Evolutionary conservation across 306 rosid species (phyloP), one percentile per base, ranked within the genome.

Genomic region (Pyrus betulifolia): DNA sequence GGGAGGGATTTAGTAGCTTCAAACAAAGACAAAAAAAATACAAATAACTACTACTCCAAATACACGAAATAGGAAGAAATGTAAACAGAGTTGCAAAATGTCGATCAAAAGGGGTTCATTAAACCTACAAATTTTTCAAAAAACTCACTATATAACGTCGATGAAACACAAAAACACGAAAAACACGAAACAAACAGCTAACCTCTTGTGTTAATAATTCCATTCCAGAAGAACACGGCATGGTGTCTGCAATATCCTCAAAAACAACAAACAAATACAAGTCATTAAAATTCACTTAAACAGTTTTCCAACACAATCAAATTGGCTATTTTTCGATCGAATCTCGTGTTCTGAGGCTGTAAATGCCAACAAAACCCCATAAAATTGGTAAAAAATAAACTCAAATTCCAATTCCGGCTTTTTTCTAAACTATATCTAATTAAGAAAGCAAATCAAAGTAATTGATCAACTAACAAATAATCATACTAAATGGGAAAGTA

Each of bases 191-290:
- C 10, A 42, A 71, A 18, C 68, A 64, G 69, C 85, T 78, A 83
- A 95, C 97, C 99, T 92, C 92, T 85, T 95, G 91, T n/a, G 93
- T 70, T 70, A 89, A 76, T 67, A 92, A 76, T 69, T 90, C 95
- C 96, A 88, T 91, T 81, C 83, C 81, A 46, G 88, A 83, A 82
- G 93, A 82, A 87, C 88, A 88, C 15, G 83, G 91, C 87, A 83
- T 79, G 60, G 79, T 27, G 80, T 86, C 94, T 90, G 91, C 89
- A 84, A 82, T 74, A 69, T 64, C 80, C 79, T 71, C 64, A 64
- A 33, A 35, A 28, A 0, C 8, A 19, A 68, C 44, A 77, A 71
- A 40, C 42, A 51, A 51, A 5, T 51, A 27, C 69, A 58, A 35
- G 77, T 60, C 68, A 81, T 60, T 60, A 51, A 19, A 74, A 60